These are phyloP conservation scores for Erysiphe neolycopersici DNA, from an alignment of 2,329 filamentous ascomycete genomes.

Conservation along the genomic window DNA sequence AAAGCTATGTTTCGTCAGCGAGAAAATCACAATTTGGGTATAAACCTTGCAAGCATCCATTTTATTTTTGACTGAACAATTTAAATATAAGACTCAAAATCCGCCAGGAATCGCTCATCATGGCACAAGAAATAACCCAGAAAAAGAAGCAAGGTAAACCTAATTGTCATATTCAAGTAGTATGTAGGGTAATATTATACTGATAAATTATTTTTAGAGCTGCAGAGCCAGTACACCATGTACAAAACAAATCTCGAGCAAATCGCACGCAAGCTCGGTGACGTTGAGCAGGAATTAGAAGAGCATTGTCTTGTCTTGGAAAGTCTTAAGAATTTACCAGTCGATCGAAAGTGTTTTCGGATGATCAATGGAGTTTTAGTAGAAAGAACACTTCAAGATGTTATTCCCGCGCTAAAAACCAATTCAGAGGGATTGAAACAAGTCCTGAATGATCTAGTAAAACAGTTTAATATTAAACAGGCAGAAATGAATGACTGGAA, in stretches of 20 bases:
- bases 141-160: constrained; percentile 14
- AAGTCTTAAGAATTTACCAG: constrained; percentile 57
- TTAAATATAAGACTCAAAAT: too few species aligned
- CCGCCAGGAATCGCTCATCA: constrained; percentile 1
- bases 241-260: constrained; percentile 64
- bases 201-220: constrained; percentile 23
- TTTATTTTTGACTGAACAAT: too few species aligned
- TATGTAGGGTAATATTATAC: neutral
- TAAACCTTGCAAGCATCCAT: too few species aligned
- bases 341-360: constrained; percentile 87
- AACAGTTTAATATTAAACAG: constrained; percentile 89
- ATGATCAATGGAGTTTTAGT: constrained; percentile 95
- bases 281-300: constrained; percentile 1
- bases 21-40: too few species aligned
- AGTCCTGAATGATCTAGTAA: constrained; percentile 78
- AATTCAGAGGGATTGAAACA: constrained; percentile 87
- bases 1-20: too few species aligned
- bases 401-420: constrained; percentile 70
- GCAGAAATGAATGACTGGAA: constrained; percentile 96
- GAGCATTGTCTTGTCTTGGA: constrained; percentile 53
- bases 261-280: constrained; percentile 62
- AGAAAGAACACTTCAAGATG: constrained; percentile 79
- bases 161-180: neutral
- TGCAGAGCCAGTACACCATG: constrained; percentile 54
- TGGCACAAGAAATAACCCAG: constrained; percentile 13